A percentile compares a stretch with the other conserved stretches of the same genome.
Conservation (phyloP, 2,329 filamentous ascomycete genomes). For the Calonectria fujianensis region DNA sequence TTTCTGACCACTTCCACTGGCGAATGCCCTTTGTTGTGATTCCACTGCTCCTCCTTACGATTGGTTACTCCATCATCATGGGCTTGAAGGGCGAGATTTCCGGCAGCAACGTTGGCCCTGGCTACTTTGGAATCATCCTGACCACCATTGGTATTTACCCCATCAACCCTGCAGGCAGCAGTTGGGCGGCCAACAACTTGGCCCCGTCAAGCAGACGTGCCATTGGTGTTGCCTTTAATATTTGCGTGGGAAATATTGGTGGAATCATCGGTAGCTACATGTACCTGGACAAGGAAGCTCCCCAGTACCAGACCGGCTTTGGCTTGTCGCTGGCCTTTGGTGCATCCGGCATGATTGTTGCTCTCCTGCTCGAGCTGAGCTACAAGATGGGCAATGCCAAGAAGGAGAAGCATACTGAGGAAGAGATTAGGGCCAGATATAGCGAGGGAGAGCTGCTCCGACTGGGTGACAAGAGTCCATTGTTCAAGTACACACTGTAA, state of each 20-base stretch:
- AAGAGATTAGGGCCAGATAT: conserved; percentile 50
- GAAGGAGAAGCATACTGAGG: conserved; percentile 51
- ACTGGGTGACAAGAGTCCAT: conserved; percentile 58
- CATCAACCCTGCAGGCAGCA: conserved; percentile 12
- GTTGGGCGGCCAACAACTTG: conserved; percentile 25
- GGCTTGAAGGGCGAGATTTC: conserved; percentile 71
- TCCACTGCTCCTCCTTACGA: conserved; percentile 75
- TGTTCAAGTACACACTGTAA: conserved; percentile 56
- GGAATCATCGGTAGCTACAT: conserved; percentile 26
- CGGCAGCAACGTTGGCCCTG: conserved; percentile 66
- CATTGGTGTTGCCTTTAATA: conserved; percentile 25
- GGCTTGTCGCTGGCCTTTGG: conserved; percentile 57
- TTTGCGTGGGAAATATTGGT: conserved; percentile 19
- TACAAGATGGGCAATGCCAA: conserved; percentile 52
- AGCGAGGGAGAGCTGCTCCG: conserved; percentile 54
- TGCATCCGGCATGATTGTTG: conserved; percentile 52
- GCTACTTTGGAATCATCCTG: conserved; percentile 81
- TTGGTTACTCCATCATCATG: conserved; percentile 76
- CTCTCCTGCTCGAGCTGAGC: conserved; percentile 55
- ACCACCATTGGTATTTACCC: conserved; percentile 24
- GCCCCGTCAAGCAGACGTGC: conserved; percentile 1
- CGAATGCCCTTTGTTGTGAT: conserved; percentile 80
- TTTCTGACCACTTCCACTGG: conserved; percentile 78
- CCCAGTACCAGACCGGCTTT: conserved; percentile 16
- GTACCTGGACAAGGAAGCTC: conserved; percentile 27